Evolutionary conservation across 1,284 basidiomycete genomes (phyloP), one percentile per base, ranked within the genome.

Genomic region (Phylloboletellus chloephorus): DNA sequence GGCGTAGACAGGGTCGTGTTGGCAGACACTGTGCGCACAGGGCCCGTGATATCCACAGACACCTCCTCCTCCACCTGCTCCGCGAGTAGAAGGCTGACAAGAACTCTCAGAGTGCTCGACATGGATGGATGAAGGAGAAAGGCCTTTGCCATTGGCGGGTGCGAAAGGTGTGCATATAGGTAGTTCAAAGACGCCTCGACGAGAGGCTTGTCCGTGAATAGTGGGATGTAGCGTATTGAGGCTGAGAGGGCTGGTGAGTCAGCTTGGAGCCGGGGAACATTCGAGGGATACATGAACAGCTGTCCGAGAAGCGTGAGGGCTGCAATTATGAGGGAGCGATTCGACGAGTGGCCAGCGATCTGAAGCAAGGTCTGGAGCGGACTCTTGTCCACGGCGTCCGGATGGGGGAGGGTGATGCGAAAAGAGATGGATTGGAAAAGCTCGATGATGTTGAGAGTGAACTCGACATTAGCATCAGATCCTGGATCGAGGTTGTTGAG

Each of bases 111-210:
- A 12, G 79, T 73, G 13, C 72, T 72, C 2, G 79, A 73, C 74
- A 91, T 79, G 31, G 79, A 70, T 2, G 74, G 69, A 52, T 82
- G 78, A 8, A 79, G 68, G 25, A 89, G 62, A 55, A 92, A 87
- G 3, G 78, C 74, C 52, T 82, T 82, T n/a, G 83, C 78, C 74
- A 87, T 82, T 2, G 78, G 66, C 9, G 82, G 75, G 53, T 85
- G 71, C 5, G 83, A 82, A 13, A 90, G 67, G 60, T 90, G 83
- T 8, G 76, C 68, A 56, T 88, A 88, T 8, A 92, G 60, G 53
- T 82, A 88, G 57, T 86, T 87, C 41, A 91, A 57, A 35, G 75
- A 76, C 3, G 78, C 76, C 37, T 85, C 80, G 3, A 82, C 67
- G 16, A 91, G 68, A 10, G 71, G 68, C 49, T 76, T 77, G 64